These are phyloP conservation scores for Myriosclerotinia duriaeana DNA, from an alignment of 2,329 filamentous ascomycete species.

Conservation along the genomic window DNA sequence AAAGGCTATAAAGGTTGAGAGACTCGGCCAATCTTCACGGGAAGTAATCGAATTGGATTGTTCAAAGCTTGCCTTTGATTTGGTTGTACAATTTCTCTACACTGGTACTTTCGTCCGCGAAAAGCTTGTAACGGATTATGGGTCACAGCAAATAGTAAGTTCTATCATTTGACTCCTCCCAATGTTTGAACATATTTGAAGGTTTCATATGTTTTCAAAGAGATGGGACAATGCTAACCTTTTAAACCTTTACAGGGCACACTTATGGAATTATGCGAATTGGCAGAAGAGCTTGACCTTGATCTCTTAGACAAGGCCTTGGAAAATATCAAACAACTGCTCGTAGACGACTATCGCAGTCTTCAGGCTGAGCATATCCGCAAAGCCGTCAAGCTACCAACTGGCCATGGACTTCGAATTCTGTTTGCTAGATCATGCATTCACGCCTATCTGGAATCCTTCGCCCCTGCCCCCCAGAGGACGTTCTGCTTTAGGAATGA, in stretches of 20 bases:
- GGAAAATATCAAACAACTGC: neutral
- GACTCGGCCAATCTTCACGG: slow-evolving; percentile 13
- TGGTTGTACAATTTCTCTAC: slow-evolving; percentile 27
- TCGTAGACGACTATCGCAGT: neutral
- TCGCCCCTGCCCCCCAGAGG: neutral
- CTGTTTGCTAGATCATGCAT: slow-evolving; percentile 3
- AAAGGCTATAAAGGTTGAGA: slow-evolving; percentile 14
- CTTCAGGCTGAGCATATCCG: neutral
- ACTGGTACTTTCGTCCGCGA: neutral
- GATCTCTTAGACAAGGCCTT: neutral
- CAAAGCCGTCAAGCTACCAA: neutral
- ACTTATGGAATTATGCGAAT: neutral
- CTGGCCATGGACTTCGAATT: neutral
- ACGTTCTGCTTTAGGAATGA: slow-evolving; percentile 23
- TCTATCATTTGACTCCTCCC: neutral
- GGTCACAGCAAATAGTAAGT: slow-evolving; percentile 20
- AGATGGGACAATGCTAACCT: neutral
- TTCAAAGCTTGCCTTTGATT: slow-evolving; percentile 21
- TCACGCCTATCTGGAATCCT: neutral
- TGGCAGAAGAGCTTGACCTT: neutral
- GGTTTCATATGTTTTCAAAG: neutral
- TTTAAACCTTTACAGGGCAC: neutral
- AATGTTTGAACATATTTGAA: slow-evolving; percentile 33
- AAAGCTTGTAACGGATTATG: neutral
- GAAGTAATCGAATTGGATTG: slow-evolving; percentile 13